Conservation (phyloP, 345 rosid species). For the Stellera chamaejasme region DNA sequence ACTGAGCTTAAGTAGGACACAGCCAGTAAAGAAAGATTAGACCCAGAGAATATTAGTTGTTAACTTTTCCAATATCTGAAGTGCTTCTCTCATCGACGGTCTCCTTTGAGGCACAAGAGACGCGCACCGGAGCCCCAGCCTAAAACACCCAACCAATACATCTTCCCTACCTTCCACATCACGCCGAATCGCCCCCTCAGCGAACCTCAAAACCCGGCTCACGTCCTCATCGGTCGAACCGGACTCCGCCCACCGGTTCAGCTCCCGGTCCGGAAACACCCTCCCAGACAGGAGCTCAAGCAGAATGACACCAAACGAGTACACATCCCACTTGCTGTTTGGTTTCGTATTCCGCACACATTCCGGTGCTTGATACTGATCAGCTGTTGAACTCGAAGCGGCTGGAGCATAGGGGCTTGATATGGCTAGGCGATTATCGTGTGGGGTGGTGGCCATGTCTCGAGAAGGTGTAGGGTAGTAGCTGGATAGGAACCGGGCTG, state of each 20-base stretch:
- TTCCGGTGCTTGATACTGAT: conserved; percentile 63
- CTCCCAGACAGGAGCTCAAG: conserved; percentile 74
- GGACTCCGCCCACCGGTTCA: conserved; percentile 38
- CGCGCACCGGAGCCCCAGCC: conserved; percentile 66
- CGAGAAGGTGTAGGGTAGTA: conserved; percentile 24
- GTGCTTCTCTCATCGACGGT: conserved; percentile 80
- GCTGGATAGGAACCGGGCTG: conserved; percentile 23
- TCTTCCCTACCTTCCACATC: conserved; percentile 56
- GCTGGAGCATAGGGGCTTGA: conserved; percentile 19
- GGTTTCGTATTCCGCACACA: conserved; percentile 46
- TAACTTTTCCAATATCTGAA: conserved; percentile 57
- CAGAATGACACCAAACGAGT: conserved; percentile 60
- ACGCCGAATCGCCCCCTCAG: conserved; percentile 46
- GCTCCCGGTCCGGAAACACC: conserved; percentile 42
- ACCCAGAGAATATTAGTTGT: conserved; percentile 8
- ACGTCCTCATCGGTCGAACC: conserved; percentile 37
- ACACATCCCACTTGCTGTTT: conserved; percentile 76
- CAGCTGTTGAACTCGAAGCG: conserved; percentile 7
- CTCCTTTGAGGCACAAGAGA: conserved; percentile 62
- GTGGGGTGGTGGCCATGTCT: conserved; percentile 4
- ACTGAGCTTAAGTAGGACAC: conserved; percentile 20
- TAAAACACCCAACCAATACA: conserved; percentile 43
- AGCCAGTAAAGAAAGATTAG: conserved; percentile 8
- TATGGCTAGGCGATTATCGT: conserved; percentile 7
- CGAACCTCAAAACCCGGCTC: conserved; percentile 39